Conservation (phyloP, 2,329 filamentous ascomycete genomes). For the Aspergillus quadrilineatus region DNA sequence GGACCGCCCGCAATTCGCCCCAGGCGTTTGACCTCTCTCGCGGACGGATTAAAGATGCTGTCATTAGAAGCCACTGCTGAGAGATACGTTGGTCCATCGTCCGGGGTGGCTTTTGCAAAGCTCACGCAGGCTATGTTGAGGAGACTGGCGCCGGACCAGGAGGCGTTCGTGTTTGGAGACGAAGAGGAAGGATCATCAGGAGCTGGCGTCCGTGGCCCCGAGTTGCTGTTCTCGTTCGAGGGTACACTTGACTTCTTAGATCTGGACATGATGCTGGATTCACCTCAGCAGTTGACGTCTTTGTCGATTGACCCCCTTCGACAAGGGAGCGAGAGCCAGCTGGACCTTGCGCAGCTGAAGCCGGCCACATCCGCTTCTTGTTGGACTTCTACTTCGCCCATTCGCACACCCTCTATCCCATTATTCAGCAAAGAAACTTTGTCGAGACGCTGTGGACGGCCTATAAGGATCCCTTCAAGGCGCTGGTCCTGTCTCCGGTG, state of each 20-base stretch:
- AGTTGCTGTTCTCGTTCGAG: neutral
- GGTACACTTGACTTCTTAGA: neutral
- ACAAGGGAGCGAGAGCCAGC: conserved; percentile 9
- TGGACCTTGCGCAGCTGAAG: conserved; percentile 16
- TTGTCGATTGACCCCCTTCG: neutral
- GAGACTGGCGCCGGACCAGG: conserved; percentile 44
- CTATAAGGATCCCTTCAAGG: conserved; percentile 30
- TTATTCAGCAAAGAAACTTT: conserved; percentile 41
- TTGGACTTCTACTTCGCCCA: conserved; percentile 50
- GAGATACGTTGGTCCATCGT: conserved; percentile 46
- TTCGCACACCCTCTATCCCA: conserved; percentile 49
- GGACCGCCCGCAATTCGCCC: no score
- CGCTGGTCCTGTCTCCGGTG: conserved; percentile 33
- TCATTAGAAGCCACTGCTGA: conserved; percentile 49
- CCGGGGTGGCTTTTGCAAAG: conserved; percentile 47
- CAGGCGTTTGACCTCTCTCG: conserved; percentile 26
- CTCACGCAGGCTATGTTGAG: conserved; percentile 46
- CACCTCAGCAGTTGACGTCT: neutral
- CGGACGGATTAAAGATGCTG: conserved; percentile 38
- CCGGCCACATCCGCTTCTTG: conserved; percentile 12
- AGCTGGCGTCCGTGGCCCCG: no score
- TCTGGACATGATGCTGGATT: neutral
- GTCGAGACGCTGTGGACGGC: conserved; percentile 31
- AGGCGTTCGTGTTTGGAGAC: conserved; percentile 42
- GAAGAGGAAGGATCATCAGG: conserved; percentile 9